Evolutionary conservation across 2,329 filamentous ascomycete genomes (phyloP).

Genomic region (Nemania sp.): DNA sequence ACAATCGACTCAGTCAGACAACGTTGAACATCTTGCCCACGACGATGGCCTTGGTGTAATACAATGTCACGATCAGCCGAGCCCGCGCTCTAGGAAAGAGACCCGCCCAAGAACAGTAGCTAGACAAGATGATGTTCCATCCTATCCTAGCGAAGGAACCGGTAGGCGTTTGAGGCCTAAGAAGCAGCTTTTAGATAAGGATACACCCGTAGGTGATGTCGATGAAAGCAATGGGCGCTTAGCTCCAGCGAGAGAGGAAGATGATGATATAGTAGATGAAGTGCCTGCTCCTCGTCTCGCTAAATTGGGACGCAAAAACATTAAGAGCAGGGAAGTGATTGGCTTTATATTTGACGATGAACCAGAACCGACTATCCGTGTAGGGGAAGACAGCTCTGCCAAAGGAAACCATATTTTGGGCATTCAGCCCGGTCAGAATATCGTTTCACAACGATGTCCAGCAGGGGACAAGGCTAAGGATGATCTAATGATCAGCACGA

Average conservation of each 20-base stretch:
- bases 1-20: too few species aligned
- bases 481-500: not conserved
- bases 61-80: not conserved
- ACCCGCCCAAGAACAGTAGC: not conserved
- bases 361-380: not conserved
- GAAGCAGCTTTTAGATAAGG: not conserved
- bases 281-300: conserved; percentile 36
- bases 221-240: not conserved
- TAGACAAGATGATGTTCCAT: not conserved
- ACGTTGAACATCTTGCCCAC: not conserved
- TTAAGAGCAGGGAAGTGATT: conserved; percentile 40
- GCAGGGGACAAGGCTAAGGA: not conserved
- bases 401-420: conserved; percentile 1
- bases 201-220: not conserved
- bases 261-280: conserved; percentile 12
- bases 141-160: not conserved
- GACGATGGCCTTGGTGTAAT: not conserved
- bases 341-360: conserved; percentile 37
- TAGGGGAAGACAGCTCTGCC: not conserved
- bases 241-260: conserved; percentile 5
- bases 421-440: not conserved
- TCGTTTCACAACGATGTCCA: not conserved
- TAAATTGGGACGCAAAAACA: conserved; percentile 34
- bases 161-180: conserved; percentile 2
- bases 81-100: not conserved